Percentiles rank a stretch among this genome's conserved stretches.
phyloP scores from a whole-genome alignment of 345 rosid genomes.

The Rhodomyrtus tomentosa region DNA sequence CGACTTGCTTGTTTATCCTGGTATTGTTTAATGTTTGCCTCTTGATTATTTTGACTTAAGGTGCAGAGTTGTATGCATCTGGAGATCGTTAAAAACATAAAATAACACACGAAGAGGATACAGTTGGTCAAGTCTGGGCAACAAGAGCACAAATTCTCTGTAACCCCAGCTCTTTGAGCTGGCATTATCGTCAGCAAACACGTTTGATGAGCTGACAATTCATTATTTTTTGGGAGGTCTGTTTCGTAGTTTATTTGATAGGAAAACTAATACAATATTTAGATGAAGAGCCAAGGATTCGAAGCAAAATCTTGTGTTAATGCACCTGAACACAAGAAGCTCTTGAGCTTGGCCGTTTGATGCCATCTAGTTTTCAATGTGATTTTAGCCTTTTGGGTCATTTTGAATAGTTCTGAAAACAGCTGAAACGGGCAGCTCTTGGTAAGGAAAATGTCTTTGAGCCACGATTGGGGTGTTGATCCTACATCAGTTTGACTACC shows the following conservation, averaged over 20 bases:
- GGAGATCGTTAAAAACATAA: not conserved
- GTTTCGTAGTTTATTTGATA: not conserved
- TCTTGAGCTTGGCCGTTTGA: not conserved
- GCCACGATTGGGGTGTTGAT: too few relatives aligned
- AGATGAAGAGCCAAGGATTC: not conserved
- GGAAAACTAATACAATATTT: not conserved
- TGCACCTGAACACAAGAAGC: not conserved
- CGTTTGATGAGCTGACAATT: not conserved
- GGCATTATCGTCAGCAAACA: not conserved
- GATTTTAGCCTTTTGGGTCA: not conserved
- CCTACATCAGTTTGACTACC: not conserved
- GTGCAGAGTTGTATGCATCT: not conserved
- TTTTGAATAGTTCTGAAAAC: not conserved
- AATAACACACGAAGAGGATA: not conserved
- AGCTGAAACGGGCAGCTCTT: not conserved
- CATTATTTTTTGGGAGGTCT: not conserved
- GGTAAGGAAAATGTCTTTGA: too few relatives aligned
- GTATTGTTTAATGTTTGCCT: not conserved
- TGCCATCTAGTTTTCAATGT: not conserved
- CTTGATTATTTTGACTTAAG: not conserved
- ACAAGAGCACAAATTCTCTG: not conserved
- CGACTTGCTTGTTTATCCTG: not conserved
- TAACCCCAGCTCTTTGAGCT: not conserved
- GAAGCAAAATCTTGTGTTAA: not conserved
- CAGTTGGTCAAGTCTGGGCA: not conserved